Evolutionary conservation across 495 filamentous ascomycete species (phyloP), one percentile per base, ranked within the genome.

Genomic region (Aspergillus cavernicola): DNA sequence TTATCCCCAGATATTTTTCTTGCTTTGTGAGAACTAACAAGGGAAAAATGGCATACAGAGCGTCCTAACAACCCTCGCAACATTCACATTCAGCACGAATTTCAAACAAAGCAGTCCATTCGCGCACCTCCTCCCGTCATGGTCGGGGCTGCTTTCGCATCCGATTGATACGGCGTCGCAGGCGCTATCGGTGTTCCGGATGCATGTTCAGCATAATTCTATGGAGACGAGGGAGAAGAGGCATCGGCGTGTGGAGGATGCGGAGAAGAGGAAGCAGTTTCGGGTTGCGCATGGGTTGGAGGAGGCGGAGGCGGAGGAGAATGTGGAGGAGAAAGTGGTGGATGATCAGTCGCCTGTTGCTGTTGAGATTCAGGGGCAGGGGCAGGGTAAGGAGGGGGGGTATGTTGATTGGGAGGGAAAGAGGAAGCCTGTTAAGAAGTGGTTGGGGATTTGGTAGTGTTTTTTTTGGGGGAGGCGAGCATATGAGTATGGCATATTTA

Each of bases 211-310:
- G 51, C 80, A 85, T 65, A 78, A 72, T 19, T 80, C 84, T 3
- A 77, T 78, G 55, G 65, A 81, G 53, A 83, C 84, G 31, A 74
- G 77, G 20, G 87, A 88, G 67, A 80, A 80, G 72, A 77, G 90
- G 33, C 72, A 78, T 50, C 74, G 75, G 53, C 79, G 81, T 28
- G 70, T 86, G 52, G 88, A 93, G 33, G 91, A 97, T 72, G 85
- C 88, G 31, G 73, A 81, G 65, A 93, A 95, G 81, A 75, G 91
- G 55, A 73, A 73, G 37, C 79, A 85, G 67, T 97, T 87, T 67
- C 83, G 88, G 41, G 80, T 86, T 72, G 89, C 88, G 46, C 89
- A 96, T 78, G 90, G 89, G 8, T 23, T 92, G 61, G 84, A 86
- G 57, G 78, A 83, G 57, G 52, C 57, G 41, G 39, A 53, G 16